These are phyloP conservation scores for Ustilago shanxiensis DNA, from an alignment of 1,284 basidiomycete species.

Conservation along the genomic window DNA sequence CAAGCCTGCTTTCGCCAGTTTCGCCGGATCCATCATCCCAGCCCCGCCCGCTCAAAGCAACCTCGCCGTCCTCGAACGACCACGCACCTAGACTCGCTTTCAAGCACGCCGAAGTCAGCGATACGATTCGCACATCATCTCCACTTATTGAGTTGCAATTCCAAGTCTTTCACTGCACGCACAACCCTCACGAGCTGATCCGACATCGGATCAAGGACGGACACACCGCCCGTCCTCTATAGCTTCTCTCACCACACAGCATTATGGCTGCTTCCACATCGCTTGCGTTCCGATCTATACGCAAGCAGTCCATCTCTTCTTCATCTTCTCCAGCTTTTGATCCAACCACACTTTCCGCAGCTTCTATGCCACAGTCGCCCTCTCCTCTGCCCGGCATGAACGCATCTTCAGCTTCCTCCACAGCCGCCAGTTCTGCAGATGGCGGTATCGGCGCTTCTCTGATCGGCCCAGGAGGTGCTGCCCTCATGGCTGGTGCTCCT, in stretches of 20 bases:
- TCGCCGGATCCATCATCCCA: slow-evolving; percentile 5
- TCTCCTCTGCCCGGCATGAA: slow-evolving; percentile 37
- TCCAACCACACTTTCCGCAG: slow-evolving; percentile 30
- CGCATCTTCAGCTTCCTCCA: slow-evolving; percentile 22
- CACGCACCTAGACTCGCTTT: not conserved
- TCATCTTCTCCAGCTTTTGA: slow-evolving; percentile 42
- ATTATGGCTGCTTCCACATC: slow-evolving; percentile 50
- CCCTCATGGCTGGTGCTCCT: slow-evolving; percentile 59
- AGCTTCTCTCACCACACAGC: not conserved
- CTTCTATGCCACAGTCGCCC: slow-evolving; percentile 39
- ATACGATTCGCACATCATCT: not conserved
- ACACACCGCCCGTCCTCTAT: slow-evolving; percentile 5
- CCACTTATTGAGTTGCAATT: not conserved
- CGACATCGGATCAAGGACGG: slow-evolving; percentile 4
- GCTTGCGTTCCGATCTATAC: slow-evolving; percentile 45
- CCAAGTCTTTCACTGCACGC: not conserved
- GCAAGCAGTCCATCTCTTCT: slow-evolving; percentile 47
- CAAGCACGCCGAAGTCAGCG: not conserved
- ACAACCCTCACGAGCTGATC: slow-evolving; percentile 12
- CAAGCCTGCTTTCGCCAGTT: slow-evolving; percentile 1
- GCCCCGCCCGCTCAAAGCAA: slow-evolving; percentile 3
- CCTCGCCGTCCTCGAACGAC: not conserved
- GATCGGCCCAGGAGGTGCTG: slow-evolving; percentile 56
- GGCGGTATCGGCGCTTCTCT: slow-evolving; percentile 58
- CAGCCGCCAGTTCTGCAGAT: slow-evolving; percentile 45